Evolutionary conservation across 106 monocot genomes (phyloP).

Genomic region (Xerophyta viscosa): DNA sequence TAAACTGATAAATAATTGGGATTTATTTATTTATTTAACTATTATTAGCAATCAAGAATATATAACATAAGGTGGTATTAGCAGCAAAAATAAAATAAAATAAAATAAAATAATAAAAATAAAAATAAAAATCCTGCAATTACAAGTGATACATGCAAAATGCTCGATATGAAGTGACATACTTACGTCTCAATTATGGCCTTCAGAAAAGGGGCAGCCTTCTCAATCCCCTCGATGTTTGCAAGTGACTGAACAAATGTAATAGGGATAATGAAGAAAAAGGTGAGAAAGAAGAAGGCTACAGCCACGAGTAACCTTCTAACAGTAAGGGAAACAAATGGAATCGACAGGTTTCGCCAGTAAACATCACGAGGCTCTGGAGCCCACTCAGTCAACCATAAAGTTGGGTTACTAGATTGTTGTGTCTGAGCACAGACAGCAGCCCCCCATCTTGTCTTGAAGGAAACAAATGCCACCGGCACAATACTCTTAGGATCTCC

Average conservation of each 20-base stretch:
- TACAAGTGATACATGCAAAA: not conserved
- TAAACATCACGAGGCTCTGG: conserved; percentile 80
- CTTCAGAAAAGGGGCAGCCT: conserved; percentile 52
- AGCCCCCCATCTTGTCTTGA: conserved; percentile 60
- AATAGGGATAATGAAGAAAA: conserved; percentile 81
- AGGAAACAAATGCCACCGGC: conserved; percentile 80
- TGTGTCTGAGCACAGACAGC: conserved; percentile 85
- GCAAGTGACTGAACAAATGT: conserved; percentile 69
- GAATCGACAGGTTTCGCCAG: conserved; percentile 67
- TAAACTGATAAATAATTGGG: too few relatives aligned
- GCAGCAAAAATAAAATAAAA: too few relatives aligned
- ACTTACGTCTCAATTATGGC: conserved; percentile 50
- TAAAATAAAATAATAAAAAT: not conserved
- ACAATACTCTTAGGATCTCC: conserved; percentile 39
- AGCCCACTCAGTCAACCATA: conserved; percentile 78
- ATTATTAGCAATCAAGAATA: too few relatives aligned
- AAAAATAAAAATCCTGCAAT: not conserved
- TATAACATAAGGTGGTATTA: too few relatives aligned
- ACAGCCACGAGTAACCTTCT: conserved; percentile 45
- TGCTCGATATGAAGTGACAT: not conserved
- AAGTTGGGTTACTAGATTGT: conserved; percentile 62
- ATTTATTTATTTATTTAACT: too few relatives aligned
- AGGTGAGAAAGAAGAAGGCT: conserved; percentile 70
- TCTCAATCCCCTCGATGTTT: conserved; percentile 62
- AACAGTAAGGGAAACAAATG: conserved; percentile 47